Evolutionary conservation across 352 stramenopile species (phyloP).

Genomic region (Pythium periplocum): DNA sequence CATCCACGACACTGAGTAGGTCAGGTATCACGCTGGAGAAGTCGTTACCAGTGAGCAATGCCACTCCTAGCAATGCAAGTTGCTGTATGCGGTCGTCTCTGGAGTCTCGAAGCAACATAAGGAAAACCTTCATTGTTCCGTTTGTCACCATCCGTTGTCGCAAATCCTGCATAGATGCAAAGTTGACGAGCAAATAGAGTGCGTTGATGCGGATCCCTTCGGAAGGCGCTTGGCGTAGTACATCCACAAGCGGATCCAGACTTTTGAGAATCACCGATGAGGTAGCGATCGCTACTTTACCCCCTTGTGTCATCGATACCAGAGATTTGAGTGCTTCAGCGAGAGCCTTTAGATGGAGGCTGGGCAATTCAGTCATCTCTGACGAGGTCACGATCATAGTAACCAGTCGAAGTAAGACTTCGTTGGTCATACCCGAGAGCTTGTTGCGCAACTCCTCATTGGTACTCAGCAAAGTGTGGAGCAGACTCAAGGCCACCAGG

Average conservation of each 20-base stretch:
- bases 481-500: slow-evolving; percentile 33
- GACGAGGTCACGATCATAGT: slow-evolving; percentile 14
- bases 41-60: slow-evolving; percentile 43
- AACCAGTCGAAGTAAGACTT: slow-evolving; percentile 50
- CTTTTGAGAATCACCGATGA: slow-evolving; percentile 32
- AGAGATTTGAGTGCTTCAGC: slow-evolving; percentile 46
- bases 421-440: slow-evolving; percentile 51
- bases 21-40: slow-evolving; percentile 26
- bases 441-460: slow-evolving; percentile 51
- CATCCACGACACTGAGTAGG: slow-evolving; percentile 29
- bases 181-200: slow-evolving; percentile 70
- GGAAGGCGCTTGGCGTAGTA: slow-evolving; percentile 23
- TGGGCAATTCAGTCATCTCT: not conserved
- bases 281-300: slow-evolving; percentile 11
- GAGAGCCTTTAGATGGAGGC: slow-evolving; percentile 17
- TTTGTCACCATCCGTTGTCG: slow-evolving; percentile 33
- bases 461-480: slow-evolving; percentile 39
- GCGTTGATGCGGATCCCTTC: slow-evolving; percentile 40
- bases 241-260: slow-evolving; percentile 40
- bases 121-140: slow-evolving; percentile 35
- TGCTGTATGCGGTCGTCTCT: slow-evolving; percentile 59
- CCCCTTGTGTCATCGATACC: slow-evolving; percentile 33
- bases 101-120: slow-evolving; percentile 17
- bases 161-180: slow-evolving; percentile 38
- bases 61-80: slow-evolving; percentile 56